These are phyloP conservation scores for Psilocybe cyanescens DNA, from an alignment of 768 basidiomycete species.

Conservation along the genomic window DNA sequence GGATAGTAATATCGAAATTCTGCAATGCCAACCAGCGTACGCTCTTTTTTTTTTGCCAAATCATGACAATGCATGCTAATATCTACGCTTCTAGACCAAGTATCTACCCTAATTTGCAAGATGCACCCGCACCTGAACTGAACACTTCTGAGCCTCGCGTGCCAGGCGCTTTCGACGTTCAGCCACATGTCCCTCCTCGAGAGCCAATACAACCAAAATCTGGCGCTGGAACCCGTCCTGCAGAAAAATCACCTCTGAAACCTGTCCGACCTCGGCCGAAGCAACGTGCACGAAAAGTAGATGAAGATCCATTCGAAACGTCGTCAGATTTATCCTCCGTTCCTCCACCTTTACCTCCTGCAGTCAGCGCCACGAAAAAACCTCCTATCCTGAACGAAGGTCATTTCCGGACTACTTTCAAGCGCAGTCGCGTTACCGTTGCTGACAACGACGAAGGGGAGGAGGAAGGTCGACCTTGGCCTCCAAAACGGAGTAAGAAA, in stretches of 20 bases:
- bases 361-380: slow-evolving; percentile 12
- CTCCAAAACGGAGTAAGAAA: slow-evolving; percentile 26
- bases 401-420: slow-evolving; percentile 31
- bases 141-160: not conserved
- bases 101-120: not conserved
- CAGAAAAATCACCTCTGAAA: not conserved
- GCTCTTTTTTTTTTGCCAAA: not conserved
- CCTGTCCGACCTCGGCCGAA: not conserved
- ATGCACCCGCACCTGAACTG: not conserved
- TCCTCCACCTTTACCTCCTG: slow-evolving; percentile 1
- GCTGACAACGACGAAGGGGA: slow-evolving; percentile 19
- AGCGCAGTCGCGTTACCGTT: slow-evolving; percentile 13
- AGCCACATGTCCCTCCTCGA: slow-evolving; percentile 4
- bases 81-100: not conserved
- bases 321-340: slow-evolving; percentile 10
- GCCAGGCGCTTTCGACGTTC: not conserved
- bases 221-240: not conserved
- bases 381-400: slow-evolving; percentile 29
- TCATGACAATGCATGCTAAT: not conserved
- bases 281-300: slow-evolving; percentile 9
- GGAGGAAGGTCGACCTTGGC: slow-evolving; percentile 21
- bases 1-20: not conserved
- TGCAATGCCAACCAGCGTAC: not conserved
- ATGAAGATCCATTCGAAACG: slow-evolving; percentile 18
- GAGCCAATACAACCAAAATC: slow-evolving; percentile 9